These are phyloP conservation scores for Calonectria hongkongensis DNA, from an alignment of 2,329 filamentous ascomycete species.

Conservation along the genomic window DNA sequence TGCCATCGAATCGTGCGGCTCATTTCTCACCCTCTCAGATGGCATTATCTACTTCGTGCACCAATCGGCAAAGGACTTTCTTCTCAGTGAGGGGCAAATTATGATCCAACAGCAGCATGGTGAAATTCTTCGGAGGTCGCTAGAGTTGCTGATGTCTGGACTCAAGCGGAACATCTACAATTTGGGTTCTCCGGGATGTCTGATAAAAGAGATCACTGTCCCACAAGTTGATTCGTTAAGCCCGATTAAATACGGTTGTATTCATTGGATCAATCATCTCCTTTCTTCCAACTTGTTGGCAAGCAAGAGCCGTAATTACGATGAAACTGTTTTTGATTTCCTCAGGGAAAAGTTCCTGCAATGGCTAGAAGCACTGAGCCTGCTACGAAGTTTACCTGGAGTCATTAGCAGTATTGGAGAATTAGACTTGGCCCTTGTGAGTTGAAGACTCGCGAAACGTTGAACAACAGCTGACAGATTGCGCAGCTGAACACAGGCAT, in stretches of 20 bases:
- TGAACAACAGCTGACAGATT: not conserved
- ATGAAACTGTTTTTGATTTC: not conserved
- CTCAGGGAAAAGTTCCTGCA: slow-evolving; percentile 54
- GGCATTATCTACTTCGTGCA: slow-evolving; percentile 61
- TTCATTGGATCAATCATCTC: slow-evolving; percentile 51
- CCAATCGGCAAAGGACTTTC: slow-evolving; percentile 65
- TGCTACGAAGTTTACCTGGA: slow-evolving; percentile 53
- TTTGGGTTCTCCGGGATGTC: slow-evolving; percentile 39
- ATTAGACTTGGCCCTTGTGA: not conserved
- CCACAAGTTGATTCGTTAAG: slow-evolving; percentile 42
- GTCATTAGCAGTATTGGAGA: not conserved
- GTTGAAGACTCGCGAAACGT: not conserved
- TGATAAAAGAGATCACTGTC: slow-evolving; percentile 34
- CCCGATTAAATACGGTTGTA: slow-evolving; percentile 45
- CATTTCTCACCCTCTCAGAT: slow-evolving; percentile 60
- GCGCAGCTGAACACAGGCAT: not conserved
- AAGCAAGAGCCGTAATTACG: not conserved
- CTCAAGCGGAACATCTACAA: not conserved
- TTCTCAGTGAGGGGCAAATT: slow-evolving; percentile 42
- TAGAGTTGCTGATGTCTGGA: not conserved
- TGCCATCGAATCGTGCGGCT: slow-evolving; percentile 55
- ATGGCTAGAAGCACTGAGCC: slow-evolving; percentile 66
- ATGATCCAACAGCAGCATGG: not conserved
- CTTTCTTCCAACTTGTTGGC: not conserved
- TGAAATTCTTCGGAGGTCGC: slow-evolving; percentile 1